Evolutionary conservation across 371 early-diverging fungal genomes (phyloP).

Genomic region (Conidiobolus coronatus): DNA sequence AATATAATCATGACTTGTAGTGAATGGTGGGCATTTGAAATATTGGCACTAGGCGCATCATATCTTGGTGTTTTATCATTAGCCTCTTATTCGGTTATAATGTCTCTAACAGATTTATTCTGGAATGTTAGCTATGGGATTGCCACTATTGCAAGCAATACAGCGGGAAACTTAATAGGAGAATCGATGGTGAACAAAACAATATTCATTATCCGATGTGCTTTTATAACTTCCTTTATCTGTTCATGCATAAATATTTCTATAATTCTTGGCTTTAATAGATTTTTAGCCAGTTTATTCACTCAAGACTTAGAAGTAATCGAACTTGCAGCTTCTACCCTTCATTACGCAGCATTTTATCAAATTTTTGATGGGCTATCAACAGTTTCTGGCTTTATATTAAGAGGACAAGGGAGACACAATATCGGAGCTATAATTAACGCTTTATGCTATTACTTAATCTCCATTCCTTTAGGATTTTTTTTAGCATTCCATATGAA

Average conservation of each 20-base stretch:
- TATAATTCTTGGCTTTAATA: conserved; percentile 13
- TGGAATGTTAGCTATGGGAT: conserved; percentile 42
- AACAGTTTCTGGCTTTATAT: neutral
- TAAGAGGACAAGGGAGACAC: conserved; percentile 2
- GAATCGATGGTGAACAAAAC: no score
- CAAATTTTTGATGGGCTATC: conserved; percentile 20
- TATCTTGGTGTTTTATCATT: conserved; percentile 49
- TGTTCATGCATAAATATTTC: conserved; percentile 16
- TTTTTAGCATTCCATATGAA: neutral
- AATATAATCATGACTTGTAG: conserved; percentile 43
- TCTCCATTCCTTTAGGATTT: conserved; percentile 1
- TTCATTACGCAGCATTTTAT: conserved; percentile 58
- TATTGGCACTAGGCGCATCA: conserved; percentile 52
- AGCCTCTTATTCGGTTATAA: conserved; percentile 64
- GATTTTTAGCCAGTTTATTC: conserved; percentile 20
- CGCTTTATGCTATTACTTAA: neutral
- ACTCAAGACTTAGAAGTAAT: conserved; percentile 42
- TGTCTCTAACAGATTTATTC: conserved; percentile 40
- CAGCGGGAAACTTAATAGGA: conserved; percentile 59
- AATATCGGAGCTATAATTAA: conserved; percentile 2
- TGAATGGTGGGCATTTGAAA: conserved; percentile 57
- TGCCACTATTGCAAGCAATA: conserved; percentile 44
- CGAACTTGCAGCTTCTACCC: conserved; percentile 29
- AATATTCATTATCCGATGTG: no score
- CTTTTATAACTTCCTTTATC: conserved; percentile 18